phyloP scores from a whole-genome alignment of 495 filamentous ascomycete genomes.

The Hyaloscypha hepaticicola region DNA sequence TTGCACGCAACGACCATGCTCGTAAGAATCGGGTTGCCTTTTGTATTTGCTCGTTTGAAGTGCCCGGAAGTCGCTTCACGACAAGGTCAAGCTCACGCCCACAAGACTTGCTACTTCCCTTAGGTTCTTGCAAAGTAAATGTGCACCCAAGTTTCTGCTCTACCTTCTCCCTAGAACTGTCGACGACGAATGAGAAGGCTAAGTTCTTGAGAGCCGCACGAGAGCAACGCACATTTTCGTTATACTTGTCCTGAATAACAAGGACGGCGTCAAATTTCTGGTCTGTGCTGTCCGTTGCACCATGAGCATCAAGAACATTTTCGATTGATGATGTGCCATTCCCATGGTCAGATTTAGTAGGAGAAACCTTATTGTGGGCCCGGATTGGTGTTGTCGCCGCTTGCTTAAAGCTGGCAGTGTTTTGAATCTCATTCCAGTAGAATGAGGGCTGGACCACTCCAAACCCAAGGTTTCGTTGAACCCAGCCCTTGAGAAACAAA shows the following conservation, averaged over 20 bases:
- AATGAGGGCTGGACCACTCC: neutral
- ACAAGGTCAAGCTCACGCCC: neutral
- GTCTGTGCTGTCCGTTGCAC: neutral
- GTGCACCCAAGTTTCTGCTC: neutral
- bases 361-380: neutral
- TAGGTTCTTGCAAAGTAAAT: neutral
- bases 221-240: neutral
- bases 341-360: neutral
- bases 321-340: neutral
- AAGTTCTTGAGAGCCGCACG: neutral
- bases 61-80: neutral
- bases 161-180: neutral
- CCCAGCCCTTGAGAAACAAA: neutral
- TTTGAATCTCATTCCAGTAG: constrained; percentile 1
- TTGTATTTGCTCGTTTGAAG: neutral
- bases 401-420: neutral
- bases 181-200: neutral
- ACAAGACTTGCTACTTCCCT: neutral
- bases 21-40: neutral
- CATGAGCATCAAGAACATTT: neutral
- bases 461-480: neutral
- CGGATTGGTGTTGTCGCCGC: neutral
- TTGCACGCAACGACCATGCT: neutral
- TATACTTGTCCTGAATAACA: neutral
- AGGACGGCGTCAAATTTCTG: neutral